phyloP scores from a whole-genome alignment of 1,284 basidiomycete genomes.

The Cryptococcus amylolentus region DNA sequence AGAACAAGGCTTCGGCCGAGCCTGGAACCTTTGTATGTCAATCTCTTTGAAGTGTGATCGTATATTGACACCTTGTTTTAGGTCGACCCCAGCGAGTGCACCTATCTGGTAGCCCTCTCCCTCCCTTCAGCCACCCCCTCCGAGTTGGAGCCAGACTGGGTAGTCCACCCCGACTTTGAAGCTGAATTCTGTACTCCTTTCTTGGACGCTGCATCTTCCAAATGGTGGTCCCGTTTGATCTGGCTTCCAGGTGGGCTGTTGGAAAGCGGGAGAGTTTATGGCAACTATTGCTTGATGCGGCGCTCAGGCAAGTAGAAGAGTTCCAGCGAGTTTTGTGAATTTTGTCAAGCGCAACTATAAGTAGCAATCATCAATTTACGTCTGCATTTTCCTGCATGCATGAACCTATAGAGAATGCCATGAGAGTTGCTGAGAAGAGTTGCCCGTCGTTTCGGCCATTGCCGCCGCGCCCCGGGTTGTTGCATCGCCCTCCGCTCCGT shows the following conservation, averaged over 20 bases:
- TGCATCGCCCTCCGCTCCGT: not conserved
- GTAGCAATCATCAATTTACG: no score
- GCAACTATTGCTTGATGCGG: constrained; percentile 55
- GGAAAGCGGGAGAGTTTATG: constrained; percentile 49
- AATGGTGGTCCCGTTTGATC: constrained; percentile 65
- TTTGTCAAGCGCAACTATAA: no score
- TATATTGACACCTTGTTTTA: constrained; percentile 41
- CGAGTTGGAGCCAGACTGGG: constrained; percentile 70
- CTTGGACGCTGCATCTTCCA: constrained; percentile 72
- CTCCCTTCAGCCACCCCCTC: constrained; percentile 66
- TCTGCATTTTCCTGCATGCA: no score
- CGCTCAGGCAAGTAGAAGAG: constrained; percentile 13
- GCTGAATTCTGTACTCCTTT: constrained; percentile 70
- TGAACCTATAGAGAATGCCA: not conserved
- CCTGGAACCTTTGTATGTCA: constrained; percentile 71
- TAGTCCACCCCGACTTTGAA: constrained; percentile 59
- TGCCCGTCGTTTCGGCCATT: not conserved
- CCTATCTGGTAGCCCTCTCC: constrained; percentile 82
- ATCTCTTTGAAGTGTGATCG: not conserved
- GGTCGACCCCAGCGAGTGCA: constrained; percentile 69
- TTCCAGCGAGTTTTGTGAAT: not conserved
- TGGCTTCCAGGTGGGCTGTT: constrained; percentile 65
- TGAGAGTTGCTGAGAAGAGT: not conserved
- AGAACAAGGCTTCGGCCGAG: constrained; percentile 69
- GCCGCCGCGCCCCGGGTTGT: not conserved